Evolutionary conservation across 257 asterid genomes (phyloP).

Genomic region (Przewalskia tangutica): DNA sequence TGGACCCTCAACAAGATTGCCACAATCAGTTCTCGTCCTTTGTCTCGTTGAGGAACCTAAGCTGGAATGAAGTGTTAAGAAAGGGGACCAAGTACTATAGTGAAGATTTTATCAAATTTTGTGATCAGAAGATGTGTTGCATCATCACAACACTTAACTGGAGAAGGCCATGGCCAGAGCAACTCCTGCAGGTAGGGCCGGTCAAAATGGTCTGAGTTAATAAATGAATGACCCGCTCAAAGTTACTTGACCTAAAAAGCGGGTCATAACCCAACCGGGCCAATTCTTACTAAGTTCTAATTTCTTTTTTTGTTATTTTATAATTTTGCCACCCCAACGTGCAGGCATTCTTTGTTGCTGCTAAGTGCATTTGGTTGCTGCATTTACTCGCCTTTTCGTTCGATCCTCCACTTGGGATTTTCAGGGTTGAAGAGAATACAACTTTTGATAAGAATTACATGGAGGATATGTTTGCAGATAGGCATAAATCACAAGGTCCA

Average conservation of each 20-base stretch:
- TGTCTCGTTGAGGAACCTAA: conserved; percentile 59
- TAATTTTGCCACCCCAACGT: too few species aligned
- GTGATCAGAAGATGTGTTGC: conserved; percentile 85
- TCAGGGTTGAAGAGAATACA: conserved; percentile 60
- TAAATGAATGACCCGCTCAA: too few species aligned
- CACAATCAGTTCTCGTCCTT: conserved; percentile 57
- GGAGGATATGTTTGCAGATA: conserved; percentile 65
- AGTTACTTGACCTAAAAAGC: too few species aligned
- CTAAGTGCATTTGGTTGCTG: conserved; percentile 87
- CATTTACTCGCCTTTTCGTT: conserved; percentile 88
- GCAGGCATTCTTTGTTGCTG: conserved; percentile 68
- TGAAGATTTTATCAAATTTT: conserved; percentile 77
- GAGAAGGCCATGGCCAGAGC: conserved; percentile 89
- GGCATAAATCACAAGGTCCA: conserved; percentile 41
- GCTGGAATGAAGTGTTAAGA: conserved; percentile 80
- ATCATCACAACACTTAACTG: conserved; percentile 48
- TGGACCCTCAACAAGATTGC: conserved; percentile 60
- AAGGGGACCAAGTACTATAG: conserved; percentile 88
- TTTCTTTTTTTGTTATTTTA: too few species aligned
- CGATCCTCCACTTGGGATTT: conserved; percentile 38
- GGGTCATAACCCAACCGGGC: too few species aligned
- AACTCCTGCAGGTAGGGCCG: conserved; percentile 35
- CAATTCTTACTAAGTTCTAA: too few species aligned
- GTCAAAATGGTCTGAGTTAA: too few species aligned
- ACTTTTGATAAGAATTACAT: conserved; percentile 48